phyloP scores from a whole-genome alignment of 331 rosid genomes.

The Dryas integrifolia region DNA sequence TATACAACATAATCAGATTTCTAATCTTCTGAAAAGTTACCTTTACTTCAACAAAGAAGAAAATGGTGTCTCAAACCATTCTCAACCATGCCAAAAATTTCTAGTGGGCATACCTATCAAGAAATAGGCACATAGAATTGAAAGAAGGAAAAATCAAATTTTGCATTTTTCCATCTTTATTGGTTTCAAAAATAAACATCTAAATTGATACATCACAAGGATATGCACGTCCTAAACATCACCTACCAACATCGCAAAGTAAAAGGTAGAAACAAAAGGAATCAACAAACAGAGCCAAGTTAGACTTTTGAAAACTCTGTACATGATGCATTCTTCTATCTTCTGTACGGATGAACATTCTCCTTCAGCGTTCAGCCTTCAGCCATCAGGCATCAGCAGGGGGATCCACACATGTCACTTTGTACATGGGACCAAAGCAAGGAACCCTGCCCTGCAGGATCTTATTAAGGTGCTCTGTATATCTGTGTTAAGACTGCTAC shows the following conservation, averaged over 20 bases:
- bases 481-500: background rate
- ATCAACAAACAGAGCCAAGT: constrained; percentile 13
- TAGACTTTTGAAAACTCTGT: constrained; percentile 20
- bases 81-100: background rate
- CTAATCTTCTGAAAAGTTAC: no score
- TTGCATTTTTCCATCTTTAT: background rate
- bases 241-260: background rate
- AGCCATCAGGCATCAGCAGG: constrained; percentile 1
- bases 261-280: background rate
- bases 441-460: constrained; percentile 18
- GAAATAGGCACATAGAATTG: background rate
- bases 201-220: background rate
- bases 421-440: constrained; percentile 10
- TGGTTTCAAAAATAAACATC: background rate
- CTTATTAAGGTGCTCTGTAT: constrained; percentile 3
- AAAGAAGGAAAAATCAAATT: background rate
- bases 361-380: background rate
- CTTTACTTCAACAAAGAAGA: no score
- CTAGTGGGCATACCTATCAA: no score
- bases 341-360: constrained; percentile 2
- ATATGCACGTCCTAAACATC: background rate
- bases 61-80: background rate
- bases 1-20: no score
- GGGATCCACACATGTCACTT: constrained; percentile 15
- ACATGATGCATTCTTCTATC: constrained; percentile 17